Evolutionary conservation across 1,139 yeast species (phyloP).

Genomic region (Torulaspora globosa): DNA sequence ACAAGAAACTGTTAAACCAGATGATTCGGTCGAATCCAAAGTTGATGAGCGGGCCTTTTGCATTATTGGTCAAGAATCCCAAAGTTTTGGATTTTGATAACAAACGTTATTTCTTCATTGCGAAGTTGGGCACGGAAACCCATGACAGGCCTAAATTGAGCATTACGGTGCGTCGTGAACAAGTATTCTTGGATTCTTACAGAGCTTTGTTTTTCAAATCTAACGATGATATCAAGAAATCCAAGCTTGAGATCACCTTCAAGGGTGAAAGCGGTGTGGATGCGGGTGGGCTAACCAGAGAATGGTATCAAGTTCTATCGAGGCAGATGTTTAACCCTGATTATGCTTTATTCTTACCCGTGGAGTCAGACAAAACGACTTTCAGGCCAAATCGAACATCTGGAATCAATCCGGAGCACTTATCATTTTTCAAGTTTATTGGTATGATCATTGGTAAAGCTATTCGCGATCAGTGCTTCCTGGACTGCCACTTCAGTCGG

Average conservation of each 20-base stretch:
- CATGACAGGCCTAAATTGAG: conserved; percentile 50
- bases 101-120: conserved; percentile 79
- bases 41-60: conserved; percentile 93
- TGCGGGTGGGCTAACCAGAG: conserved; percentile 97
- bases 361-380: conserved; percentile 86
- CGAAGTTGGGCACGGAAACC: conserved; percentile 54
- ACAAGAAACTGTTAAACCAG: conserved; percentile 81
- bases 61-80: conserved; percentile 84
- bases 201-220: conserved; percentile 77
- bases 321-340: conserved; percentile 97
- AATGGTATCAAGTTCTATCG: conserved; percentile 93
- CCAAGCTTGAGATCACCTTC: conserved; percentile 74
- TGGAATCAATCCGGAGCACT: conserved; percentile 87
- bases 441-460: conserved; percentile 96
- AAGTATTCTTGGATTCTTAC: conserved; percentile 88
- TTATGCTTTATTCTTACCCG: conserved; percentile 89
- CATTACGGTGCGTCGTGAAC: conserved; percentile 77
- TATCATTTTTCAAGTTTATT: conserved; percentile 88
- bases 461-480: conserved; percentile 75
- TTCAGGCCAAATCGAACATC: conserved; percentile 95
- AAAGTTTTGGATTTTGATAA: conserved; percentile 92
- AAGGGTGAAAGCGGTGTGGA: conserved; percentile 96
- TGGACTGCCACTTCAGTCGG: conserved; percentile 93
- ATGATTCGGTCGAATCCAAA: conserved; percentile 91
- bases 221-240: conserved; percentile 66